A percentile compares a stretch with the other conserved stretches of the same genome.
phyloP scores from a whole-genome alignment of 768 basidiomycete species.

The Collybia sordida region DNA sequence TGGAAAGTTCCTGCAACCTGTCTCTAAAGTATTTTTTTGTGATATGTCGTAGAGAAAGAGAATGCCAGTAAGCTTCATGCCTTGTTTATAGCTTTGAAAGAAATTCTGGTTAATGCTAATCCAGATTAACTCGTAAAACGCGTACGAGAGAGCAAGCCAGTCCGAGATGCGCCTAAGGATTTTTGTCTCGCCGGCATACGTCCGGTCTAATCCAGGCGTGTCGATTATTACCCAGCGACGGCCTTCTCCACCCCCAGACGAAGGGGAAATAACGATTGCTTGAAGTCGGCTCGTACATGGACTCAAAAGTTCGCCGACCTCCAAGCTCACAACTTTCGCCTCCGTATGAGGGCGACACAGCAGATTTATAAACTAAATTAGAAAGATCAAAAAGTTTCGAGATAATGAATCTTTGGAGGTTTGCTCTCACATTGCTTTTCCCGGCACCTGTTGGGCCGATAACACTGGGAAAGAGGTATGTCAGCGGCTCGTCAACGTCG shows the following conservation, averaged over 20 bases:
- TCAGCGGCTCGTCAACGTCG: too few relatives aligned
- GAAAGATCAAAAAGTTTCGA: not conserved
- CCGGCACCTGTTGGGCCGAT: conserved; percentile 31
- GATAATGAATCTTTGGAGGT: not conserved
- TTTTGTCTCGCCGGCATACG: conserved; percentile 6
- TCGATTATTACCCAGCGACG: conserved; percentile 13
- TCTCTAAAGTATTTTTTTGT: conserved; percentile 1
- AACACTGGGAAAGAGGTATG: conserved; percentile 9
- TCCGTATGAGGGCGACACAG: not conserved
- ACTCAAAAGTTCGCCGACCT: conserved; percentile 20
- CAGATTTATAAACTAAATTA: conserved; percentile 19
- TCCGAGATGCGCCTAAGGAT: conserved; percentile 8
- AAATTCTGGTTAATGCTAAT: not conserved
- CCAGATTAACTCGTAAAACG: not conserved
- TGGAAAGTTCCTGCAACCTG: not conserved
- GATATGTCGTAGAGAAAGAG: conserved; percentile 10
- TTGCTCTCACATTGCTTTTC: conserved; percentile 25
- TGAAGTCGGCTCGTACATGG: conserved; percentile 21
- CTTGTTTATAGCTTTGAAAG: conserved; percentile 3
- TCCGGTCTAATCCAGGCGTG: conserved; percentile 18
- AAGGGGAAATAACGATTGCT: conserved; percentile 8
- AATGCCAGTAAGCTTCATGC: conserved; percentile 8
- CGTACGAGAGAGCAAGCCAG: conserved; percentile 13
- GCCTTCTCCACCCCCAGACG: not conserved
- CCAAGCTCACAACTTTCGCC: conserved; percentile 6